Conservation (phyloP, 2,329 filamentous ascomycete genomes). For the Phaeosphaeria sp. region DNA sequence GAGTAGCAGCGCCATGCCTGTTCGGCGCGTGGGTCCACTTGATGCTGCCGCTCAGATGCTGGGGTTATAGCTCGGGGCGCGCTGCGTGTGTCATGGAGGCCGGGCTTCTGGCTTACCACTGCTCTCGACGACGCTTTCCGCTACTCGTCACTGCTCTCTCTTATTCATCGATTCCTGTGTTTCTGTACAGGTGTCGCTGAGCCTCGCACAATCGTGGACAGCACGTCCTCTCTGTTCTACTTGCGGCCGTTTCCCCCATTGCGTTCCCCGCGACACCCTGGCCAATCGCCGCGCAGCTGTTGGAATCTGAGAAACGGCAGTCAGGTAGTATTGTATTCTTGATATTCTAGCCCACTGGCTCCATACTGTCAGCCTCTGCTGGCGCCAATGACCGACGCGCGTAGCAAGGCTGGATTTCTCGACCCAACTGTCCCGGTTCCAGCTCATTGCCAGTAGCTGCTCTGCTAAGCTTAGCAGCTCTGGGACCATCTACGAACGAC, state of each 20-base stretch:
- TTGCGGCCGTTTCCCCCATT: constrained; percentile 12
- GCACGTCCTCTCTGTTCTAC: not conserved
- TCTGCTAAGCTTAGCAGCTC: constrained; percentile 1
- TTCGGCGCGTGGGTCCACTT: constrained; percentile 8
- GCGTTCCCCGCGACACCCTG: constrained; percentile 10
- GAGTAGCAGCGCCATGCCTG: not conserved
- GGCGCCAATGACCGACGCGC: constrained; percentile 18
- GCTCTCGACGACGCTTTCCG: constrained; percentile 6
- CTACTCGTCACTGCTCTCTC: constrained; percentile 10
- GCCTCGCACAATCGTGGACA: not conserved
- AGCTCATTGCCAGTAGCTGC: constrained; percentile 4
- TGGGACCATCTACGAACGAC: constrained; percentile 19
- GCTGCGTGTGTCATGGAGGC: constrained; percentile 36
- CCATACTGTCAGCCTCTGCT: constrained; percentile 24
- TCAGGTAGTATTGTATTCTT: not conserved
- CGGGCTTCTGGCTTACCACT: constrained; percentile 39
- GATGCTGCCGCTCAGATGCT: constrained; percentile 22
- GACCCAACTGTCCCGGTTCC: constrained; percentile 14
- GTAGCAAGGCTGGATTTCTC: constrained; percentile 19
- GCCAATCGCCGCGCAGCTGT: constrained; percentile 33
- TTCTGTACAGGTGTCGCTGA: not conserved
- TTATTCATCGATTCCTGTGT: not conserved
- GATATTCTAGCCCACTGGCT: constrained; percentile 32
- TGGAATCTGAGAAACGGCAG: not conserved
- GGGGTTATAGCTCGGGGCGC: constrained; percentile 25